These are phyloP conservation scores for Kodamaea suecica DNA, from an alignment of 1,139 yeast genomes.

Conservation along the genomic window DNA sequence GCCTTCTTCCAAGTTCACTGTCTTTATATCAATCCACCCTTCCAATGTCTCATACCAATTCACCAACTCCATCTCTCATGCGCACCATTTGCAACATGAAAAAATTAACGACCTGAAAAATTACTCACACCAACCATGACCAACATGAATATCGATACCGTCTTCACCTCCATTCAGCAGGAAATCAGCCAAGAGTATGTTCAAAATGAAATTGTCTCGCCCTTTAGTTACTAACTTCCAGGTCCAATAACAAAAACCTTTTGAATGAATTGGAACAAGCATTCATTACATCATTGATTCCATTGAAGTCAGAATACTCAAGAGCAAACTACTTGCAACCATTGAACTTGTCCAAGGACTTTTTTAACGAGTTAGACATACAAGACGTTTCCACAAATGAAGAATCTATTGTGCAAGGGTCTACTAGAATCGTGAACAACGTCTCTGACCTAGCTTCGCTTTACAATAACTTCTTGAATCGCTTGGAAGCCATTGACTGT, in stretches of 20 bases:
- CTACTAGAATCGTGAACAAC: slow-evolving; percentile 4
- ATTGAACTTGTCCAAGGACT: slow-evolving; percentile 5
- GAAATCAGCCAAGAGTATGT: slow-evolving; percentile 10
- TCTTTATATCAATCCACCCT: too few species aligned
- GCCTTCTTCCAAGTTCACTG: too few species aligned
- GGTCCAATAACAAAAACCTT: slow-evolving; percentile 8
- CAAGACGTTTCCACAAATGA: background rate
- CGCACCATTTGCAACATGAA: too few species aligned
- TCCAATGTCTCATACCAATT: too few species aligned
- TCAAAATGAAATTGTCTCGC: too few species aligned
- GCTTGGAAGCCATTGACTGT: slow-evolving; percentile 10
- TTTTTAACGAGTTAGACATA: slow-evolving; percentile 4
- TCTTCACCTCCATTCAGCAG: slow-evolving; percentile 9
- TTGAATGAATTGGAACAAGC: slow-evolving; percentile 11
- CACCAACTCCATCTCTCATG: too few species aligned
- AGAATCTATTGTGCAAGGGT: background rate
- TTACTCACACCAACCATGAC: background rate
- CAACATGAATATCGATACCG: slow-evolving; percentile 9
- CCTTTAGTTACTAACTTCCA: slow-evolving; percentile 9
- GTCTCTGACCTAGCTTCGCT: slow-evolving; percentile 4
- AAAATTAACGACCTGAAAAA: too few species aligned
- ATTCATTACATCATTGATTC: slow-evolving; percentile 8
- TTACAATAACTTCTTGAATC: slow-evolving; percentile 3
- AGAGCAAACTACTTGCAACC: slow-evolving; percentile 9
- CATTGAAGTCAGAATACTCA: slow-evolving; percentile 10